Conservation (phyloP, 1,139 yeast species). For the Meyerozyma sp. region DNA sequence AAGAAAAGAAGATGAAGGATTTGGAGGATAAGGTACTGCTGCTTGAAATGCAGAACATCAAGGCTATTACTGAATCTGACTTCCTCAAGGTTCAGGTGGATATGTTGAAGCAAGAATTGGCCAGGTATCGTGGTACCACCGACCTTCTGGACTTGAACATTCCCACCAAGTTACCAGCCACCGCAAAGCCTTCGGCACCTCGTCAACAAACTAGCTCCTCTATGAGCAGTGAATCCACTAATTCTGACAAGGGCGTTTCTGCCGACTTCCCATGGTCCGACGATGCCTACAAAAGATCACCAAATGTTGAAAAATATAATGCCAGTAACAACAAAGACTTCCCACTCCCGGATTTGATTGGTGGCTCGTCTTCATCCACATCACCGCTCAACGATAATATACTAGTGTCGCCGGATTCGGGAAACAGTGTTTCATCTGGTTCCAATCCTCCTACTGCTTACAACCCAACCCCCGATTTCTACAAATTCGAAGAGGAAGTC, state of each 20-base stretch:
- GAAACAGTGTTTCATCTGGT: constrained; percentile 8
- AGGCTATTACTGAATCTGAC: constrained; percentile 64
- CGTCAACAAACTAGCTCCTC: background rate
- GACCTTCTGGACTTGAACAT: constrained; percentile 28
- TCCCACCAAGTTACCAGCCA: background rate
- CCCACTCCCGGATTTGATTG: constrained; percentile 32
- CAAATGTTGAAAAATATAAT: background rate
- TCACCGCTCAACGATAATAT: constrained; percentile 39
- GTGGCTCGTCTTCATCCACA: constrained; percentile 27
- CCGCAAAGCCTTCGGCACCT: background rate
- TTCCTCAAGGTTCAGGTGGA: constrained; percentile 73
- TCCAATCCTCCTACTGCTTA: constrained; percentile 12
- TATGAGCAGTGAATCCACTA: background rate
- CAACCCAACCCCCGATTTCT: constrained; percentile 7
- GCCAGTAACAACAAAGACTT: constrained; percentile 6
- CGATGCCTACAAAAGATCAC: background rate
- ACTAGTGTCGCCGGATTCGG: constrained; percentile 31
- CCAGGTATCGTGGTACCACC: constrained; percentile 50
- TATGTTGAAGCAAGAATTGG: constrained; percentile 65
- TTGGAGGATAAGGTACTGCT: constrained; percentile 70
- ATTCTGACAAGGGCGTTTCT: background rate
- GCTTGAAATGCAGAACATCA: constrained; percentile 66
- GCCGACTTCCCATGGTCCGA: background rate
- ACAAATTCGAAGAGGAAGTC: constrained; percentile 36
- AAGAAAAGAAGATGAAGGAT: constrained; percentile 81